phyloP scores from a whole-genome alignment of 305 asterid genomes.

The Solanum hybrid region DNA sequence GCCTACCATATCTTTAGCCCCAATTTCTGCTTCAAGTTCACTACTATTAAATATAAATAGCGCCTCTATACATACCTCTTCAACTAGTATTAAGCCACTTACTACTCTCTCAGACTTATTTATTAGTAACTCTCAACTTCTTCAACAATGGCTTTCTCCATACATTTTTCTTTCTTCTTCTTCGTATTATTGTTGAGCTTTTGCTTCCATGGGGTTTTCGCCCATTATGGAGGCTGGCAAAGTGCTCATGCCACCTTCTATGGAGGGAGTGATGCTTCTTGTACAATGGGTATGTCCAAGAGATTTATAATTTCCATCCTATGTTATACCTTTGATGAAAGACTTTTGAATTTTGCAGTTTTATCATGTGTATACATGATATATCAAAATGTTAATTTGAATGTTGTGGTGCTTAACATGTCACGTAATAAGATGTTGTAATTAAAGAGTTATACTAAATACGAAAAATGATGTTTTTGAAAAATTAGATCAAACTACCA shows the following conservation, averaged over 20 bases:
- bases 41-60: not conserved
- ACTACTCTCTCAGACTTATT: not conserved
- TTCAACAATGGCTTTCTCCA: not conserved
- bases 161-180: not conserved
- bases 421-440: not conserved
- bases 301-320: no score
- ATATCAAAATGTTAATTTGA: not conserved
- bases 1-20: not conserved
- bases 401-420: not conserved
- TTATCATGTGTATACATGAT: not conserved
- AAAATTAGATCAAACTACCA: not conserved
- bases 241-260: constrained; percentile 55
- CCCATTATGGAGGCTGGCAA: constrained; percentile 25
- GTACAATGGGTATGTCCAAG: constrained; percentile 29
- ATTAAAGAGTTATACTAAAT: not conserved
- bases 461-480: not conserved
- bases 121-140: not conserved
- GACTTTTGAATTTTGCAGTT: not conserved
- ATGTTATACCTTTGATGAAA: not conserved
- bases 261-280: constrained; percentile 41
- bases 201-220: not conserved
- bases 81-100: not conserved
- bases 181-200: not conserved
- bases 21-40: not conserved
- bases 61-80: not conserved